Conservation (phyloP, 2,329 filamentous ascomycete genomes). For the Pseudocercospora eumusae region DNA sequence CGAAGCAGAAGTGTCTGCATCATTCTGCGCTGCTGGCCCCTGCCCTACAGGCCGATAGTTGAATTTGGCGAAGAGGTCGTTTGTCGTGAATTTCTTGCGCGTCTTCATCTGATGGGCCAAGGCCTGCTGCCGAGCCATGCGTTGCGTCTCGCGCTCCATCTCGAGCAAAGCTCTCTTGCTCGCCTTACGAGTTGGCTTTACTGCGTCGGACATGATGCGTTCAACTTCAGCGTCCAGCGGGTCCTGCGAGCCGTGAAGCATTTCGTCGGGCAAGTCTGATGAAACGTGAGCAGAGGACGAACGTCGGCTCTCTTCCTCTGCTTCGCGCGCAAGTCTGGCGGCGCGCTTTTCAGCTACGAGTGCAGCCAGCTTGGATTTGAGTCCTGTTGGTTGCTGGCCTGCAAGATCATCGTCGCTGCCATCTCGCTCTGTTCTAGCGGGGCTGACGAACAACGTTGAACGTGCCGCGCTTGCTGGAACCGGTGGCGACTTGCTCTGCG, state of each 20-base stretch:
- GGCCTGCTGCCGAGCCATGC: constrained; percentile 86
- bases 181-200: constrained; percentile 75
- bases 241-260: constrained; percentile 29
- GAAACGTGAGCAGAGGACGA: constrained; percentile 22
- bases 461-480: constrained; percentile 22
- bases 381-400: constrained; percentile 25
- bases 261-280: constrained; percentile 34
- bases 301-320: constrained; percentile 18
- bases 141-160: constrained; percentile 92
- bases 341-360: constrained; percentile 38
- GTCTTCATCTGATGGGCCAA: constrained; percentile 82
- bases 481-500: constrained; percentile 18
- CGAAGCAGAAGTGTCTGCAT: constrained; percentile 28
- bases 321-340: constrained; percentile 35
- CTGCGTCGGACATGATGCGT: constrained; percentile 42
- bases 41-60: constrained; percentile 53
- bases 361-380: constrained; percentile 35
- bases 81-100: constrained; percentile 85
- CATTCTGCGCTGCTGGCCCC: constrained; percentile 1
- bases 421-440: constrained; percentile 29
- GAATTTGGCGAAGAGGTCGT: constrained; percentile 79
- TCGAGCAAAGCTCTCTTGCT: constrained; percentile 94
- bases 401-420: constrained; percentile 33
- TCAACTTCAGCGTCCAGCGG: constrained; percentile 31
- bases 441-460: constrained; percentile 37